Base-by-base conservation (phyloP, 2,329 filamentous ascomycete genomes). In the Xylariales sp. region DNA sequence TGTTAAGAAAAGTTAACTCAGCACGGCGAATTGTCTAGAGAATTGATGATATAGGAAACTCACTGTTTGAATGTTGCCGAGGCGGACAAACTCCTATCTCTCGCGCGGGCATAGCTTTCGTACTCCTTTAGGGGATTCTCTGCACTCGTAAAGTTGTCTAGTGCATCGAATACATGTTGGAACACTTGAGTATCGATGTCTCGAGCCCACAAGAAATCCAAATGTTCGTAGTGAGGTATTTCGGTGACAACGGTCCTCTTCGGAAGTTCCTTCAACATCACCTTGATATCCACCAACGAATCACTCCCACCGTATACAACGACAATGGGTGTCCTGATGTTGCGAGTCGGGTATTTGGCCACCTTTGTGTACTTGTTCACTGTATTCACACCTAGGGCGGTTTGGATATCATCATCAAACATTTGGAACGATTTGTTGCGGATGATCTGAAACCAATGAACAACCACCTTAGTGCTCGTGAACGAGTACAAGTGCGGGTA, bases 381-480 rank as follows among this genome's bases (percentile, higher is more conserved):
- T 4, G 89, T 89, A 28, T 87, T 88, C 45, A 94, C 83, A 62
- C 89, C 89, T 67, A 97, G 83, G 0, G 91, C 91, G 34, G 91
- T 90, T 65, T 94, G 92, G 0, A 96, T 87, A 75, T 98, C 95
- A 77, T 99, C 96, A 77, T 99, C 96, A 79, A 94, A 98, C 93
- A 99, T 97, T 80, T 99, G 96, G 80, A 99, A 98, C 32, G 90
- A 94, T 75, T 93, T 93, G 75, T 95, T 97, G 71, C 96, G 91
- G 75, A 99, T 99, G 77, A 99, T 97, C 78, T 99, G 96, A 79
- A 99, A 99, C 96, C 96, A 99, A 78, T 99, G 96, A 0, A 99
- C 96, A 8, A 99, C 94, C 23, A 91, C 94, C 81, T 99, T 99
- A 65, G 94, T 97, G 78, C 93, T 97, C 0, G 95, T 97, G 79